Percentiles rank a stretch among this genome's conserved stretches.
Evolutionary conservation across 192 early-diverging fungal species (phyloP).

Genomic region (Allomyces macrogynus): DNA sequence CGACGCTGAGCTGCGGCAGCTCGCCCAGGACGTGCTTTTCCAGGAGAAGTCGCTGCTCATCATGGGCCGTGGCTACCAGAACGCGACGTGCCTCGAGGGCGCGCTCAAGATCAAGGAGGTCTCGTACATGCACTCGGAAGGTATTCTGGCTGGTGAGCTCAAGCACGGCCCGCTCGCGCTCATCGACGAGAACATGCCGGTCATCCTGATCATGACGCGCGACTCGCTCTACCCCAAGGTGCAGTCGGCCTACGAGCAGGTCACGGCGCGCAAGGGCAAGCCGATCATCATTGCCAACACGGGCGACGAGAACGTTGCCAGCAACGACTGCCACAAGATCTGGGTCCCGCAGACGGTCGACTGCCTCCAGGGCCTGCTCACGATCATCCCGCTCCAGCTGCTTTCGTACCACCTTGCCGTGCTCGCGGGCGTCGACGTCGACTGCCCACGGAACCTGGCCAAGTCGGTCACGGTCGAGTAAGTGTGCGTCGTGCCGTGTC

Average conservation of each 20-base stretch:
- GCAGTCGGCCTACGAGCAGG: conserved; percentile 78
- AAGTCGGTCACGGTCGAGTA: conserved; percentile 49
- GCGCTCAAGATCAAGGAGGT: conserved; percentile 99
- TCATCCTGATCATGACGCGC: conserved; percentile 91
- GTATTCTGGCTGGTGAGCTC: conserved; percentile 94
- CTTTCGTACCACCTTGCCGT: conserved; percentile 91
- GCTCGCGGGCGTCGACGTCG: conserved; percentile 79
- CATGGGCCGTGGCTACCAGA: conserved; percentile 94
- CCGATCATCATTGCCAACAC: conserved; percentile 94
- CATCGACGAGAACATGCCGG: conserved; percentile 93
- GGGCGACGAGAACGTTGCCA: conserved; percentile 51
- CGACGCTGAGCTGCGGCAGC: conserved; percentile 62
- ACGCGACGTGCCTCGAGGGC: conserved; percentile 93
- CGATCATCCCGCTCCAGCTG: conserved; percentile 88
- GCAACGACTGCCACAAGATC: conserved; percentile 42
- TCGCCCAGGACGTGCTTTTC: conserved; percentile 55
- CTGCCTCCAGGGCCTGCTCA: conserved; percentile 82
- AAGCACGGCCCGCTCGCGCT: conserved; percentile 96
- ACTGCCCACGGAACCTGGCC: conserved; percentile 85
- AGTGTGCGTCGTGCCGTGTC: neutral
- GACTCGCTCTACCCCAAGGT: conserved; percentile 88
- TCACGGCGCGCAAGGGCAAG: conserved; percentile 83
- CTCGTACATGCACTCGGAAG: conserved; percentile 96
- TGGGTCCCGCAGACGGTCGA: conserved; percentile 83
- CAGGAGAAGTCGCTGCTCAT: conserved; percentile 81